These are phyloP conservation scores for Citrullus amarus DNA, from an alignment of 306 rosid genomes.

Conservation along the genomic window DNA sequence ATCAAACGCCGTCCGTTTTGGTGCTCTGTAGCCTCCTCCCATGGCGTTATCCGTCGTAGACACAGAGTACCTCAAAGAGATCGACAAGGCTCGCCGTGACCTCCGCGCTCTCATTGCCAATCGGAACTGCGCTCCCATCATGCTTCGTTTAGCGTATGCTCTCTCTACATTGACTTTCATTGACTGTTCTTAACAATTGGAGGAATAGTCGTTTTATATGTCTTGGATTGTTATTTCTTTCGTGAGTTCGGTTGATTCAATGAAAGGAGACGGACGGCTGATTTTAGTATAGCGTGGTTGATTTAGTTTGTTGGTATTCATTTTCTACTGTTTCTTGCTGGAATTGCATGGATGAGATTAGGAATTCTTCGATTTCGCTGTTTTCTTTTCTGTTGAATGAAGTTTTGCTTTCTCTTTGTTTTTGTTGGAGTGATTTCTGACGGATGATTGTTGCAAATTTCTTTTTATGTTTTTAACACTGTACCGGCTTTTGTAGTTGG, in stretches of 20 bases:
- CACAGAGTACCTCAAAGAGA: constrained; percentile 52
- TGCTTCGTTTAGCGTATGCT: constrained; percentile 82
- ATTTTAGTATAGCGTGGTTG: neutral
- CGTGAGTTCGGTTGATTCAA: neutral
- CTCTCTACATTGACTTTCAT: constrained; percentile 1
- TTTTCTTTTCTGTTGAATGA: neutral
- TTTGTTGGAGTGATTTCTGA: neutral
- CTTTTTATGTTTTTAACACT: neutral
- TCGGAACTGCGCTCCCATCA: constrained; percentile 77
- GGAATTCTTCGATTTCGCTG: neutral
- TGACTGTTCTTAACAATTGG: neutral
- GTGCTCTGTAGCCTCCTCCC: neutral
- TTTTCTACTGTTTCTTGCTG: neutral
- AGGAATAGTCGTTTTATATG: neutral
- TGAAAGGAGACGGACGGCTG: neutral
- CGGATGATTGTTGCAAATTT: neutral
- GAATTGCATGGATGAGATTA: neutral
- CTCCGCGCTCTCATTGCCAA: constrained; percentile 76
- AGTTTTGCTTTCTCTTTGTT: neutral
- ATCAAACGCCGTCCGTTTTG: neutral
- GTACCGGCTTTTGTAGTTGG: constrained; percentile 40
- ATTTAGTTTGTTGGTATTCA: neutral
- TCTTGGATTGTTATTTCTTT: neutral
- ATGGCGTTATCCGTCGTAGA: constrained; percentile 76
- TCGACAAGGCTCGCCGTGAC: constrained; percentile 83